Conservation (phyloP, 1,284 basidiomycete species). For the Sporisorium sorghi region DNA sequence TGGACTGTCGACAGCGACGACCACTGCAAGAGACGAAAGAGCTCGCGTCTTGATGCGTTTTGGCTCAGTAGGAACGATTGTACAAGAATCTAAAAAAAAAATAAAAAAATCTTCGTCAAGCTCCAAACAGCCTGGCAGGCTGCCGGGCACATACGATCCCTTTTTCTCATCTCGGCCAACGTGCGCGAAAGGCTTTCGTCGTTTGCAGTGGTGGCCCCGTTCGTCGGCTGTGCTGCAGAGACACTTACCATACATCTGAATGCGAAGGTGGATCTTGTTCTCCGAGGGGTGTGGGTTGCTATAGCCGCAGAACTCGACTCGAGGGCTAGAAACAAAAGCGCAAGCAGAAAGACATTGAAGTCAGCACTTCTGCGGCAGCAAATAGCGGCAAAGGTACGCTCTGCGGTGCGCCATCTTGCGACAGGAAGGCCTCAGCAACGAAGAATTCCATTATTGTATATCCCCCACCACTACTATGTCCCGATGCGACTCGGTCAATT, state of each 20-base stretch:
- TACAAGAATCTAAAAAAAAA: slow-evolving; percentile 57
- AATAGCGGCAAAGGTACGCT: neutral
- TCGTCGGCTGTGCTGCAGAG: neutral
- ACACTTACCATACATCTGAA: slow-evolving; percentile 96
- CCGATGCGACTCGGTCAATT: slow-evolving; percentile 49
- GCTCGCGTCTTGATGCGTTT: slow-evolving; percentile 22
- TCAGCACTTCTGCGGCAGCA: slow-evolving; percentile 12
- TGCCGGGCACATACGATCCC: slow-evolving; percentile 52
- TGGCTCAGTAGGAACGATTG: slow-evolving; percentile 70
- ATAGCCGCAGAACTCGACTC: slow-evolving; percentile 98
- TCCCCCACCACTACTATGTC: slow-evolving; percentile 61
- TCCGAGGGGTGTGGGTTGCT: slow-evolving; percentile 96
- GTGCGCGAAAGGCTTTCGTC: neutral
- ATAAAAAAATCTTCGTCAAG: slow-evolving; percentile 54
- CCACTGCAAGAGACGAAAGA: slow-evolving; percentile 9
- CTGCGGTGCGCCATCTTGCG: slow-evolving; percentile 4
- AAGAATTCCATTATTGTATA: slow-evolving; percentile 69
- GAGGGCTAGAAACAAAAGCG: slow-evolving; percentile 76
- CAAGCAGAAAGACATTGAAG: neutral
- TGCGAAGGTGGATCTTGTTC: slow-evolving; percentile 91
- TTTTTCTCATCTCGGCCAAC: slow-evolving; percentile 51
- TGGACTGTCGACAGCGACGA: slow-evolving; percentile 1
- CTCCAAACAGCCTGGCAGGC: slow-evolving; percentile 47
- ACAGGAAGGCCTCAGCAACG: slow-evolving; percentile 66
- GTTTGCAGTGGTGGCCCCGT: neutral